Evolutionary conservation across 2,329 filamentous ascomycete genomes (phyloP).

Genomic region (Sporothrix dimorphospora): DNA sequence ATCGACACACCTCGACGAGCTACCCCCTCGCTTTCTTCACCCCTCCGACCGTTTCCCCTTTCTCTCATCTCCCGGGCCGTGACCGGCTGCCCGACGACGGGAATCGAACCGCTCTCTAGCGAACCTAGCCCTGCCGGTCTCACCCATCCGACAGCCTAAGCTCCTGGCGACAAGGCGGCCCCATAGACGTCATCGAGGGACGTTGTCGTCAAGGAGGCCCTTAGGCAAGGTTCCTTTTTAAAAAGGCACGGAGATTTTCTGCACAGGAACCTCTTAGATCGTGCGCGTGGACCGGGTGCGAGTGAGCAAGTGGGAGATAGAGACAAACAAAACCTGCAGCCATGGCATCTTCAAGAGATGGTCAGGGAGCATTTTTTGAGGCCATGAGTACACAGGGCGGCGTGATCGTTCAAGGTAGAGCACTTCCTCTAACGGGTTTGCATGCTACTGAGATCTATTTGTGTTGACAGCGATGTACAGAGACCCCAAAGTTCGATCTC

Average conservation of each 20-base stretch:
- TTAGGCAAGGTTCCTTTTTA: background rate
- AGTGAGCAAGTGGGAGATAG: background rate
- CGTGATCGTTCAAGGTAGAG: conserved; percentile 53
- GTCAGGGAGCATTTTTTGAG: conserved; percentile 49
- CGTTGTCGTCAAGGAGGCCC: background rate
- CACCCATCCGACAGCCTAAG: background rate
- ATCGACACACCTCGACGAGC: background rate
- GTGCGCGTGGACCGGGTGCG: background rate
- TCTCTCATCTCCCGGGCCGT: background rate
- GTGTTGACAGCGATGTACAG: conserved; percentile 46
- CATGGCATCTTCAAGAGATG: conserved; percentile 34
- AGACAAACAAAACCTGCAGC: conserved; percentile 36
- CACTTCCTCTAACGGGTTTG: background rate
- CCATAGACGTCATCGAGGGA: background rate
- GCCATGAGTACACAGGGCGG: conserved; percentile 51
- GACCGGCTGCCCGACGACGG: background rate
- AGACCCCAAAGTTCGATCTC: conserved; percentile 84
- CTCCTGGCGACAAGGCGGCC: background rate
- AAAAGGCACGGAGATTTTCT: background rate
- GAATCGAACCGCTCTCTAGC: background rate
- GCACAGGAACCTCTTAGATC: background rate
- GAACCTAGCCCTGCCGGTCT: too few relatives aligned
- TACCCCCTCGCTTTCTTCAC: background rate
- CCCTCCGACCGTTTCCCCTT: background rate
- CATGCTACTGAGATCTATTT: background rate